These are phyloP conservation scores for Trypanosoma boissoni DNA, from an alignment of 208 protist species.

Conservation along the genomic window DNA sequence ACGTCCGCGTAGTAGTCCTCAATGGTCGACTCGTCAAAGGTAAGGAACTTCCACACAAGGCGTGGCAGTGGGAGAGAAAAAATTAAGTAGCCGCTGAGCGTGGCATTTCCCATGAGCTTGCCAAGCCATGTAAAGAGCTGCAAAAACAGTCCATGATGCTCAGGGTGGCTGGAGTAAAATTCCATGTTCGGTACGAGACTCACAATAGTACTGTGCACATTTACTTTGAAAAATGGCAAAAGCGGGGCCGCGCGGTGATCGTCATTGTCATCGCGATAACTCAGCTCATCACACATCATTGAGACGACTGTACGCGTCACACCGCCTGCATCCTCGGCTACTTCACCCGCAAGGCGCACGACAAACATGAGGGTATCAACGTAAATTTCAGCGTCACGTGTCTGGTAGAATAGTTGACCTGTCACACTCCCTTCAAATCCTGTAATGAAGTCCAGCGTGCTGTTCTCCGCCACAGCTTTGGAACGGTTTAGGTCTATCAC, in stretches of 20 bases:
- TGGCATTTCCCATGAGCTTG: slow-evolving; percentile 83
- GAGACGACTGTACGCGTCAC: slow-evolving; percentile 83
- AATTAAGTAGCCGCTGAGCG: slow-evolving; percentile 77
- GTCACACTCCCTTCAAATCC: slow-evolving; percentile 30
- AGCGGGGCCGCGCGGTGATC: slow-evolving; percentile 58
- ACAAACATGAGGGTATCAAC: slow-evolving; percentile 77
- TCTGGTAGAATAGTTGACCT: slow-evolving; percentile 73
- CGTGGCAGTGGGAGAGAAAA: slow-evolving; percentile 66
- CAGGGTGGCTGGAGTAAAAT: slow-evolving; percentile 40
- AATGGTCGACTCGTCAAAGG: slow-evolving; percentile 58
- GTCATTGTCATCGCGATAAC: slow-evolving; percentile 42
- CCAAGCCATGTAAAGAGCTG: slow-evolving; percentile 69
- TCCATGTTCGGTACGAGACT: slow-evolving; percentile 83
- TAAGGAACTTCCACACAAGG: slow-evolving; percentile 87
- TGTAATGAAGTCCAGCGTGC: slow-evolving; percentile 18
- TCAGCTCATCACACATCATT: slow-evolving; percentile 85
- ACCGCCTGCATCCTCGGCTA: slow-evolving; percentile 74
- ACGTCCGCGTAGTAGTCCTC: slow-evolving; percentile 84
- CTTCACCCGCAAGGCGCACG: slow-evolving; percentile 54
- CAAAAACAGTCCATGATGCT: slow-evolving; percentile 31
- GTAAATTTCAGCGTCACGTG: slow-evolving; percentile 60
- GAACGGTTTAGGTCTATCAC: slow-evolving; percentile 54
- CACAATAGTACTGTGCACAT: slow-evolving; percentile 77
- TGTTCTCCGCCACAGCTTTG: slow-evolving; percentile 32
- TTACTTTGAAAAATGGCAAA: slow-evolving; percentile 79